Evolutionary conservation across 306 rosid genomes (phyloP), one percentile per base, ranked within the genome.

Genomic region (Prunus davidiana): DNA sequence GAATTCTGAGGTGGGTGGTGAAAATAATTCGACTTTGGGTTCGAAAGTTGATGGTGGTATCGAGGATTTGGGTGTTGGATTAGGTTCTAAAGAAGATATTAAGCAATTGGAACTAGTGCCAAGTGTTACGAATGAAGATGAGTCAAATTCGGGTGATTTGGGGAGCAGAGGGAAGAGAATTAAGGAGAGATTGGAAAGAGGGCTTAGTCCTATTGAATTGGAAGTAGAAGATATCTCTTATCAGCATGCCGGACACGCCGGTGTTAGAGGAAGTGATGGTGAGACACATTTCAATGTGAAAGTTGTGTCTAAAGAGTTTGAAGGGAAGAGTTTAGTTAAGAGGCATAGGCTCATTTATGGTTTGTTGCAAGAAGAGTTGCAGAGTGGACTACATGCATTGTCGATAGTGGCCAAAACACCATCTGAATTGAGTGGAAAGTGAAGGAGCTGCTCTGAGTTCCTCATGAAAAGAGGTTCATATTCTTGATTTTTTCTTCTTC

Each of bases 241-340:
- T 76, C 97, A 93, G 74, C 98, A 93, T 62, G 92, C 96, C 0
- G 97, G 97, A 64, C 98, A 91, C 68, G 91, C 89, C 0, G 97
- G 97, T 45, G 90, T 71, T 50, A 83, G 86, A 80, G 98, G 98
- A 41, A 82, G 82, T 22, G 84, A 87, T 79, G 93, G 97, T 0
- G 98, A 93, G 79, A 93, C 97, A 12, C 98, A 93, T 87, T 93
- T 91, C 80, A 89, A 88, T 64, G 82, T 93, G 85, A 91, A 60
- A 80, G 88, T 89, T 22, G 96, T 93, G 45, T 88, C 97, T 25
- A 14, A 79, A 38, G 89, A 78, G 79, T 93, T 93, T 76, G 91
- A 88, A 86, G 95, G 98, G 84, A 91, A 89, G 86, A 93, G 98
- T 78, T 84, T 85, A 64, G 91, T 93, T 52, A 93, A 91, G 84